These are phyloP conservation scores for Phylloporus sp. DNA, from an alignment of 768 basidiomycete genomes.

Conservation along the genomic window DNA sequence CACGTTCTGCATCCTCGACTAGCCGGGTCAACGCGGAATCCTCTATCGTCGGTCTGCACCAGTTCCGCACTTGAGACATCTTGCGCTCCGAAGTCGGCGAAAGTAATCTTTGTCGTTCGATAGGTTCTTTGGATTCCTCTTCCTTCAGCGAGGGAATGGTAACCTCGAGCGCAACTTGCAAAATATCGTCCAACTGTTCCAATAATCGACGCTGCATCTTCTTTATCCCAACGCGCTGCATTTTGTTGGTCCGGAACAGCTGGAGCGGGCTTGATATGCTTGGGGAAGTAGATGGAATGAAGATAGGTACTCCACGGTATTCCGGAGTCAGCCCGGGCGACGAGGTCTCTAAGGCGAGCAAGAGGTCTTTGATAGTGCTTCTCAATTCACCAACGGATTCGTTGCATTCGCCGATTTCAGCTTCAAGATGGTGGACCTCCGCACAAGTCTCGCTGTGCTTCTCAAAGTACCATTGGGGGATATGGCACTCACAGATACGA, in stretches of 20 bases:
- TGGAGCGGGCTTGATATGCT: constrained; percentile 72
- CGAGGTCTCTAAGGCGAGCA: constrained; percentile 66
- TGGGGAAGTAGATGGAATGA: constrained; percentile 68
- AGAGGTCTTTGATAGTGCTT: constrained; percentile 79
- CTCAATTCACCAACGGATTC: constrained; percentile 86
- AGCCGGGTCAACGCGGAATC: constrained; percentile 83
- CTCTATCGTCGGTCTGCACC: constrained; percentile 82
- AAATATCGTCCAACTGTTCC: constrained; percentile 82
- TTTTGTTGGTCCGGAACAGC: constrained; percentile 69
- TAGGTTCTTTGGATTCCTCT: constrained; percentile 86
- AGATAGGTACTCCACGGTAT: constrained; percentile 86
- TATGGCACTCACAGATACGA: constrained; percentile 94
- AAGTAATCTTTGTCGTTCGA: constrained; percentile 87
- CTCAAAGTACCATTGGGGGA: constrained; percentile 99
- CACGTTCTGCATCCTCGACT: constrained; percentile 80
- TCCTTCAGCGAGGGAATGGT: constrained; percentile 88
- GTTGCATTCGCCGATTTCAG: constrained; percentile 91
- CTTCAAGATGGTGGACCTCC: constrained; percentile 93
- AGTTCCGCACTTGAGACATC: constrained; percentile 76
- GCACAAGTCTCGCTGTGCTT: constrained; percentile 99
- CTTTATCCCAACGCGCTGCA: constrained; percentile 78
- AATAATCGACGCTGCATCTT: constrained; percentile 77
- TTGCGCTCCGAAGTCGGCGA: constrained; percentile 88
- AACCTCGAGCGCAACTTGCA: constrained; percentile 75
- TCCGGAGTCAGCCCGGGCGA: constrained; percentile 67